Percentiles rank a stretch among this genome's conserved stretches.
Evolutionary conservation across 106 monocot genomes (phyloP).

Genomic region (Narthecium ossifragum): DNA sequence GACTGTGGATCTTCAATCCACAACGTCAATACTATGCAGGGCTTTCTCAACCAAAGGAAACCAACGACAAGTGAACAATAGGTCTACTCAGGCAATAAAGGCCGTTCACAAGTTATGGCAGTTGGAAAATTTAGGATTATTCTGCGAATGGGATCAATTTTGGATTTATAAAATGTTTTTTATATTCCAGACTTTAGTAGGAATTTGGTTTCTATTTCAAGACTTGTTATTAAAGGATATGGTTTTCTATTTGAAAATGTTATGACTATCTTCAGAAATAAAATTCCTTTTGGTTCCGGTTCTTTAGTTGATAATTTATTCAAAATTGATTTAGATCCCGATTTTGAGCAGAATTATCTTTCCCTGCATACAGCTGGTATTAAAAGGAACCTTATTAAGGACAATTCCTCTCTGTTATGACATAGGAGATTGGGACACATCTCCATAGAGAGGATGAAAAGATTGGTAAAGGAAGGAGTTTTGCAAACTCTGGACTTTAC

Average conservation of each 20-base stretch:
- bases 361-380: not conserved
- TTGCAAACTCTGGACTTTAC: slow-evolving; percentile 9
- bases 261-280: not conserved
- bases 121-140: too few relatives aligned
- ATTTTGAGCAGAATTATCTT: not conserved
- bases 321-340: not conserved
- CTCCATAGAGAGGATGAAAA: slow-evolving; percentile 10
- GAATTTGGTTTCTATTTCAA: slow-evolving; percentile 17
- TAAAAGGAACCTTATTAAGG: not conserved
- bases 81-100: slow-evolving; percentile 14
- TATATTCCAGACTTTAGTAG: slow-evolving; percentile 11
- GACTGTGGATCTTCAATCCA: slow-evolving; percentile 22
- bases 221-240: not conserved
- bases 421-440: slow-evolving; percentile 18
- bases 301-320: slow-evolving; percentile 2
- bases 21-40: slow-evolving; percentile 15
- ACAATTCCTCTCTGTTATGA: slow-evolving; percentile 1
- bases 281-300: not conserved
- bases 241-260: not conserved
- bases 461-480: slow-evolving; percentile 1
- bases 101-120: slow-evolving; percentile 12
- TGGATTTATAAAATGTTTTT: slow-evolving; percentile 3
- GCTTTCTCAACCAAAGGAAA: slow-evolving; percentile 2
- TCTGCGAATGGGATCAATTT: not conserved
- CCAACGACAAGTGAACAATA: slow-evolving; percentile 2